Base-by-base conservation (phyloP, 129 eudicot genomes). In the Deinandra increscens region DNA sequence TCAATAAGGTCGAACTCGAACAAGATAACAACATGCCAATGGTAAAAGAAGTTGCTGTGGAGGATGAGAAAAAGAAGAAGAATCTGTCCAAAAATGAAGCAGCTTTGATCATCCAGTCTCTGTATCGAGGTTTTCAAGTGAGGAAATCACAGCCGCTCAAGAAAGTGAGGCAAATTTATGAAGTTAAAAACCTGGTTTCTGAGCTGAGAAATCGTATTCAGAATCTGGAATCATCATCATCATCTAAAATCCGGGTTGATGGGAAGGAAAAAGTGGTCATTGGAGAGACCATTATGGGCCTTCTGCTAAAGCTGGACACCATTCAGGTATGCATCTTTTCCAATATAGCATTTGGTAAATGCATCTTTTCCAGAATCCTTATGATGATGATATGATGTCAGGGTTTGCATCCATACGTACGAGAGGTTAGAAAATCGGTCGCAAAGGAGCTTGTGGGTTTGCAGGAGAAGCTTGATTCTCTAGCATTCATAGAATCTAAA, bases 371-470 rank as follows among this genome's bases (percentile, higher is more conserved):
- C n/a, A n/a, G n/a, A n/a, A n/a, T n/a, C n/a, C n/a, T n/a, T n/a
- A n/a, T n/a, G n/a, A n/a, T n/a, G n/a, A n/a, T n/a, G n/a, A 31
- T 44, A 36, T 26, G 5, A 9, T 36, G 22, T 50, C 85, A 92
- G 98, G 98, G 95, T 10, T 37, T 92, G 78, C 96, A 86, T 61
- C 78, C 82, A 0, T 53, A 72, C 22, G 58, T 84, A 17, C 71
- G 98, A 46, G 94, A 84, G 13, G 22, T 79, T 18, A 82, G 98
- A 37, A 88, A 87, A 81, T 81, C 85, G 3, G 96, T 88, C 18
- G 98, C 92, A 1, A 92, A 81, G 78, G 98, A 86, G 75, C 93
- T 92, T 45, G 87, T 86, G 18, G 69, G 75, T 42, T 79, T 92
- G 62, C 98, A 88, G 67, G 98, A 92, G 86, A 76, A 77, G 71